phyloP scores from a whole-genome alignment of 2,329 filamentous ascomycete species.

The Geosmithia morbida region DNA sequence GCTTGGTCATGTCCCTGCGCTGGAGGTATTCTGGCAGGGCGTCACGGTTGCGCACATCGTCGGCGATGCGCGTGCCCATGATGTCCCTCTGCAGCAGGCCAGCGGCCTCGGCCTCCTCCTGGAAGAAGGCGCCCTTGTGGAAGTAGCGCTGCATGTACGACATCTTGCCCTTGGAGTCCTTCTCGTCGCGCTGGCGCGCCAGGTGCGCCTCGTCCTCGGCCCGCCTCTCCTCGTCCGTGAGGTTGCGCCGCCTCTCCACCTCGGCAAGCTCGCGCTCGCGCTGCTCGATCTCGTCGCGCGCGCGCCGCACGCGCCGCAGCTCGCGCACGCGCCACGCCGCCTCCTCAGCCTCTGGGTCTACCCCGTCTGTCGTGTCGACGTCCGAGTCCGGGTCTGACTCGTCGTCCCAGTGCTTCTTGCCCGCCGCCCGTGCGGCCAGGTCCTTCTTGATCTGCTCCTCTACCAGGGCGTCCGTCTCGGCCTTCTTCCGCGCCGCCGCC shows the following conservation, averaged over 20 bases:
- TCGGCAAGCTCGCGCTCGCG: conserved; percentile 79
- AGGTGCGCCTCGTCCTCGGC: conserved; percentile 73
- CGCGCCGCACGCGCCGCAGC: conserved; percentile 74
- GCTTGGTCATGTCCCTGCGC: conserved; percentile 81
- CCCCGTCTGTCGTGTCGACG: conserved; percentile 77
- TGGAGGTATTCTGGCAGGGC: conserved; percentile 83
- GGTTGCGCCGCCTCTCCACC: conserved; percentile 72
- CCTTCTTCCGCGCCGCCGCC: conserved; percentile 51
- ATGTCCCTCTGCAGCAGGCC: conserved; percentile 70
- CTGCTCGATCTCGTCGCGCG: conserved; percentile 70
- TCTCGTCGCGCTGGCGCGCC: conserved; percentile 65
- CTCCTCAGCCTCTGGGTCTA: conserved; percentile 77
- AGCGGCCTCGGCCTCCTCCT: conserved; percentile 61
- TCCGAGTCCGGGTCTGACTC: conserved; percentile 55
- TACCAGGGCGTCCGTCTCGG: conserved; percentile 58
- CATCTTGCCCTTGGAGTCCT: conserved; percentile 65
- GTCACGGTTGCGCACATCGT: conserved; percentile 72
- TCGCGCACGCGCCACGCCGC: conserved; percentile 93
- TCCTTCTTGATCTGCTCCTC: conserved; percentile 82
- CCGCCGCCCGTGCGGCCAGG: conserved; percentile 56
- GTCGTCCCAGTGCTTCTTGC: conserved; percentile 80
- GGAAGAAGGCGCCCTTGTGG: conserved; percentile 93
- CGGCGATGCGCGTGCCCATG: conserved; percentile 70
- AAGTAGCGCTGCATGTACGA: conserved; percentile 91
- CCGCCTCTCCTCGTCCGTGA: conserved; percentile 74